Evolutionary conservation across 352 stramenopile genomes (phyloP).

Genomic region (Globisporangium echinulatum): DNA sequence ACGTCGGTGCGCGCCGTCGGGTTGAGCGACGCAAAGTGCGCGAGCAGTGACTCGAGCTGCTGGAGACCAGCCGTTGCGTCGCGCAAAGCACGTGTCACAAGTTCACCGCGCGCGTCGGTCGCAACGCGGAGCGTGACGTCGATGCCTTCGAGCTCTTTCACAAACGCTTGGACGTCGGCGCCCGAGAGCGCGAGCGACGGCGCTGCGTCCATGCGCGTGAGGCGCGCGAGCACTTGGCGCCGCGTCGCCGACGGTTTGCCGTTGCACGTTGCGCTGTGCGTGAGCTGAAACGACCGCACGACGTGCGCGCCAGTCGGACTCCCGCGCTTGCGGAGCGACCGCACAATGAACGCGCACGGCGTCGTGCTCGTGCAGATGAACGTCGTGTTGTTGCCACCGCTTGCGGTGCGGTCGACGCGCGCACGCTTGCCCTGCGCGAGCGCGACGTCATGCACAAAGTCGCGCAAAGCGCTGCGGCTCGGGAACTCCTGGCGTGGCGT

Average conservation of each 20-base stretch:
- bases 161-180: slow-evolving; percentile 24
- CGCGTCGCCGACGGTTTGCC: slow-evolving; percentile 29
- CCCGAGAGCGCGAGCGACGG: slow-evolving; percentile 28
- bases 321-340: slow-evolving; percentile 12
- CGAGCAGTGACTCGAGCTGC: slow-evolving; percentile 41
- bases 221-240: slow-evolving; percentile 32
- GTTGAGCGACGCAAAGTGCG: slow-evolving; percentile 36
- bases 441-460: slow-evolving; percentile 43
- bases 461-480: slow-evolving; percentile 25
- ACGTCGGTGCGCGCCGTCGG: slow-evolving; percentile 23
- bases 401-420: slow-evolving; percentile 25
- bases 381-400: slow-evolving; percentile 44
- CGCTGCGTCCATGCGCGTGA: slow-evolving; percentile 21
- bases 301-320: background rate
- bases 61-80: slow-evolving; percentile 28
- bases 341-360: slow-evolving; percentile 33
- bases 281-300: slow-evolving; percentile 27
- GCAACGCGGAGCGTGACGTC: slow-evolving; percentile 32
- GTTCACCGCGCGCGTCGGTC: slow-evolving; percentile 25
- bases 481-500: slow-evolving; percentile 28
- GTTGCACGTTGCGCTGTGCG: slow-evolving; percentile 27
- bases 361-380: slow-evolving; percentile 40
- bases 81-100: slow-evolving; percentile 22
- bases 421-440: slow-evolving; percentile 42
- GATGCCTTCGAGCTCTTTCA: slow-evolving; percentile 31